Base-by-base conservation (phyloP, 768 basidiomycete genomes). In the Lactarius sanguifluus region DNA sequence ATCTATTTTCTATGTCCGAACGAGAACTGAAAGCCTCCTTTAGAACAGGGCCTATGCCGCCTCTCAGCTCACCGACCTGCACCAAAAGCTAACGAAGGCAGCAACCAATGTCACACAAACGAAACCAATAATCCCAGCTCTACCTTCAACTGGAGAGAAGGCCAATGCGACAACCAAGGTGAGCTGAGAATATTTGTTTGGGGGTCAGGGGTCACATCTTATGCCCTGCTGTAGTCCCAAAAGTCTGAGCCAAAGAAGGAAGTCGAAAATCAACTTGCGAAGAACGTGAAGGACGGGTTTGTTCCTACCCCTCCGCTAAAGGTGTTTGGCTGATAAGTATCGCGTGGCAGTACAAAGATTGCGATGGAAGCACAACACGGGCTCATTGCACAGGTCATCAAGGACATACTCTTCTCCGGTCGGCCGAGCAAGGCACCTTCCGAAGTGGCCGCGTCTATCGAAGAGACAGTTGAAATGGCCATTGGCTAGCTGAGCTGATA, bases 31-130 rank as follows among this genome's bases (percentile, higher is more conserved):
- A 38, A 1, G 2, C 9, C 38, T 32, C 20, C 25, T n/a, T 9
- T 71, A 99, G 96, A 98, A 97, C 72, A 90, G 94, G 45, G 90
- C 91, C 62, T 98, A 98, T 75, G 90, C 94, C 3, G 94, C 94
- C 0, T 90, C 93, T 0, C 96, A 98, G 74, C 82, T 98, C 2
- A 79, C 84, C 23, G 97, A 98, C 78, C 78, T 98, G 41, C 91
- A 94, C 62, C 88, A 94, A 78, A 99, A 98, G 76, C 81, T 99
- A 20, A 77, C 83, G 2, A 92, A 88, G 72, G 90, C 90, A 3
- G 87, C 89, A 69, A 73, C 76, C 1, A 74, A 83, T 2, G 84
- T 92, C 1, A 72, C 79, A 1, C 81, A 76, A 36, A 89, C 91
- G 5, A 84, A 90, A 38, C 70, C 70, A 12, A 55, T 64, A 2